A percentile compares a stretch with the other conserved stretches of the same genome.
These are phyloP conservation scores for Fusarium guadeloupense DNA, from an alignment of 2,329 filamentous ascomycete genomes.

Conservation along the genomic window DNA sequence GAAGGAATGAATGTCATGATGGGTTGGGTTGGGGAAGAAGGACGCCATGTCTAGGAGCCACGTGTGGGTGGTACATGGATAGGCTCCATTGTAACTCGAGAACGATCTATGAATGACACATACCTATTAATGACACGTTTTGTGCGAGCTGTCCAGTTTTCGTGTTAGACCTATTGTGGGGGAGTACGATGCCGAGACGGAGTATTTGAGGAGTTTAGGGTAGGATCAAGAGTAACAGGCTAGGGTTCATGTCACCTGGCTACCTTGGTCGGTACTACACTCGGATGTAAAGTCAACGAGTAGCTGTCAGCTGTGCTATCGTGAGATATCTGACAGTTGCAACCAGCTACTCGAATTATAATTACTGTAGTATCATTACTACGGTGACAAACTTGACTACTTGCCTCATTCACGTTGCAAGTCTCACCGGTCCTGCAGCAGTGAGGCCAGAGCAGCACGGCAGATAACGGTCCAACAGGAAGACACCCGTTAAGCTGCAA, in stretches of 20 bases:
- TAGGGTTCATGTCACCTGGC: too few relatives aligned
- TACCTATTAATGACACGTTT: conserved; percentile 32
- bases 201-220: not conserved
- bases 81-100: conserved; percentile 36
- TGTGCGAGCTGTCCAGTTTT: not conserved
- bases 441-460: conserved; percentile 7
- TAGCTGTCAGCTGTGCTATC: too few relatives aligned
- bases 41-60: conserved; percentile 18
- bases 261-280: too few relatives aligned
- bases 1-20: conserved; percentile 35
- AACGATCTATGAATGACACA: conserved; percentile 43
- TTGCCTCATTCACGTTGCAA: not conserved
- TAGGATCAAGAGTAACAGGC: not conserved
- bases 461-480: conserved; percentile 25
- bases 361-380: not conserved
- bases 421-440: conserved; percentile 28
- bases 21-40: conserved; percentile 23
- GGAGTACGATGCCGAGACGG: not conserved
- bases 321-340: too few relatives aligned
- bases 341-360: too few relatives aligned
- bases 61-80: conserved; percentile 11
- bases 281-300: too few relatives aligned
- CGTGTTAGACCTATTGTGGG: not conserved
- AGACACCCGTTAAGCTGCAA: conserved; percentile 19
- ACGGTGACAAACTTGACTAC: not conserved